These are phyloP conservation scores for Populus euphratica DNA, from an alignment of 345 rosid species.

Conservation along the genomic window DNA sequence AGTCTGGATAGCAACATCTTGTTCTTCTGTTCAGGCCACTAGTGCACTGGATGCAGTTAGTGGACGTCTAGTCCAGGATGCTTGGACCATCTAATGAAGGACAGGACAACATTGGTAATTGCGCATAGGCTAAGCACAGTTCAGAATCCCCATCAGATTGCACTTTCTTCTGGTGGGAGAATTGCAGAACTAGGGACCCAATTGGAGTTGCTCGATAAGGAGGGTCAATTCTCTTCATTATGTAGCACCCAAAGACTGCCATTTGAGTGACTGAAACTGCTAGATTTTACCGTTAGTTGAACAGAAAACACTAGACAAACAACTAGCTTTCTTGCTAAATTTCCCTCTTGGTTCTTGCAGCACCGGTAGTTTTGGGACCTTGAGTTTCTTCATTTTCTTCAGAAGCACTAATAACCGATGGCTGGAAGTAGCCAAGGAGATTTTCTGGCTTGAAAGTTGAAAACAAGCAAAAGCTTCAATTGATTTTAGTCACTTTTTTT, in stretches of 20 bases:
- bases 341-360: not conserved
- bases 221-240: slow-evolving; percentile 77
- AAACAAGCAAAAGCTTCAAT: slow-evolving; percentile 2
- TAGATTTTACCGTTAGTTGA: not conserved
- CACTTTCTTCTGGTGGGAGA: slow-evolving; percentile 71
- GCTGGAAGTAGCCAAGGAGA: not conserved
- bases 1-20: not conserved
- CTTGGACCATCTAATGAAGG: slow-evolving; percentile 81
- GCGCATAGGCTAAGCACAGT: slow-evolving; percentile 94
- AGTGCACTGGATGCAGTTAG: slow-evolving; percentile 95
- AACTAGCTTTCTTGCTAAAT: not conserved
- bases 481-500: not conserved
- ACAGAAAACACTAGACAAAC: not conserved
- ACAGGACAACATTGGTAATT: slow-evolving; percentile 78
- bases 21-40: slow-evolving; percentile 55
- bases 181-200: slow-evolving; percentile 85
- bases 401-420: not conserved
- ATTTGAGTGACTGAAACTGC: slow-evolving; percentile 48
- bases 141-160: slow-evolving; percentile 83
- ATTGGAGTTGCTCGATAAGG: slow-evolving; percentile 55
- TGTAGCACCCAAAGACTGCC: slow-evolving; percentile 90
- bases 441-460: not conserved
- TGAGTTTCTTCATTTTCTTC: not conserved
- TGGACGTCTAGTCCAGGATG: slow-evolving; percentile 80
- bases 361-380: not conserved